Percentiles rank a stretch among this genome's conserved stretches.
Conservation (phyloP, 2,329 filamentous ascomycete genomes). For the Aaosphaeria arxii region DNA sequence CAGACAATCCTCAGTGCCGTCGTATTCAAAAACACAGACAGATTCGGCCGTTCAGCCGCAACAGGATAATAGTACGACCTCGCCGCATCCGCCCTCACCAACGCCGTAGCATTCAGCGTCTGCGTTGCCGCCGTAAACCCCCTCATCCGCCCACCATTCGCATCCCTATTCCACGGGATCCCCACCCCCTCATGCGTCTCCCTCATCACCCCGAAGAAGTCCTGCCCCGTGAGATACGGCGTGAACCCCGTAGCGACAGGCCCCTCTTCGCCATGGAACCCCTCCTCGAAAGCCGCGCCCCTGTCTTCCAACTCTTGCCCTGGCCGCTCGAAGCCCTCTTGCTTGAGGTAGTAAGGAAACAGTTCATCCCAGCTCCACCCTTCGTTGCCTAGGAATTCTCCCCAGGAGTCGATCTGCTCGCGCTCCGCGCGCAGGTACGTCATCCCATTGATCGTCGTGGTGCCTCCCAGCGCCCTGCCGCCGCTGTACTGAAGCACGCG, state of each 20-base stretch:
- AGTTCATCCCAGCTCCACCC: constrained; percentile 33
- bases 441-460: constrained; percentile 44
- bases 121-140: constrained; percentile 44
- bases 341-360: constrained; percentile 22
- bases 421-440: constrained; percentile 34
- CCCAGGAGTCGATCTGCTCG: constrained; percentile 32
- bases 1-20: constrained; percentile 42
- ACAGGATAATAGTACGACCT: constrained; percentile 48
- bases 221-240: constrained; percentile 20
- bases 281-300: constrained; percentile 22
- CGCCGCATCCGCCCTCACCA: constrained; percentile 46
- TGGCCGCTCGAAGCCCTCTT: constrained; percentile 25
- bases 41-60: constrained; percentile 37
- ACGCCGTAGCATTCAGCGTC: constrained; percentile 38
- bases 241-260: constrained; percentile 27
- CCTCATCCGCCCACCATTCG: constrained; percentile 44
- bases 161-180: constrained; percentile 40
- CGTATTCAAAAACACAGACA: constrained; percentile 44
- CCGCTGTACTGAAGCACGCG: constrained; percentile 14
- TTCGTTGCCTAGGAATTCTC: constrained; percentile 24
- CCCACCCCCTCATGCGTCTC: constrained; percentile 34
- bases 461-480: constrained; percentile 44
- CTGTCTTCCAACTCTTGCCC: constrained; percentile 9
- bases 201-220: constrained; percentile 31
- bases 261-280: constrained; percentile 19